Base-by-base conservation (phyloP, 2,329 filamentous ascomycete genomes). In the Arthrobotrys pseudoclavata region DNA sequence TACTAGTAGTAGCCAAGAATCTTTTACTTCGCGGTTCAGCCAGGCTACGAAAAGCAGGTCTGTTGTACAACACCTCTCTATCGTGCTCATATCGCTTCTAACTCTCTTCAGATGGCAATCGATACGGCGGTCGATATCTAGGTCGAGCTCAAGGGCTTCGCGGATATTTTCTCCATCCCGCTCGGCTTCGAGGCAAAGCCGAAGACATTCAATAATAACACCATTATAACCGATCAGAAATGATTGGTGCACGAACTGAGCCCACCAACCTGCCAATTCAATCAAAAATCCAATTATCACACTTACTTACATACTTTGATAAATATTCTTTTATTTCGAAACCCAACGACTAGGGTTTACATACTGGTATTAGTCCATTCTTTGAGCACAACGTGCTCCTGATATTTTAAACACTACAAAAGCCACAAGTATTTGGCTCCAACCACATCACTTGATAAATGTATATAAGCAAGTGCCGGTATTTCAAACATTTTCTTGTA, bases 81-180 rank as follows among this genome's bases (percentile, higher is more conserved):
- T 6, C 12, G 3, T 20, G 20, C 18, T 22, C 10, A 0, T 29
- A 53, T 18, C 7, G 42, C 40, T 20, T 52, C 26, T 34, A 67
- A 61, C 22, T 40, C 7, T 52, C 18, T 22, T 48, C 29, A 77
- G 74, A 55, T 77, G 74, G 74, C 67, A 77, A n/a, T 77, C 67
- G 7, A 77, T 77, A 47, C 50, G 74, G 20, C 60, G 74, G 4
- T 77, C 67, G 31, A 62, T 77, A 15, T 77, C 74, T 9, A 45
- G 67, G 47, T 77, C 74, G 15, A 77, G 74, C 52, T 77, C 74
- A 12, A 67, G 74, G n/a, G 74, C 74, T n/a, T 77, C 74, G 1
- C 67, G 67, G 2, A 48, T 77, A 52, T 66, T 77, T 34, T 67
- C 67, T 18, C 74, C 40, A 20, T 61, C 34, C 6, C 26, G 74